These are phyloP conservation scores for Fusarium torreyae DNA, from an alignment of 2,329 filamentous ascomycete genomes.

Conservation along the genomic window DNA sequence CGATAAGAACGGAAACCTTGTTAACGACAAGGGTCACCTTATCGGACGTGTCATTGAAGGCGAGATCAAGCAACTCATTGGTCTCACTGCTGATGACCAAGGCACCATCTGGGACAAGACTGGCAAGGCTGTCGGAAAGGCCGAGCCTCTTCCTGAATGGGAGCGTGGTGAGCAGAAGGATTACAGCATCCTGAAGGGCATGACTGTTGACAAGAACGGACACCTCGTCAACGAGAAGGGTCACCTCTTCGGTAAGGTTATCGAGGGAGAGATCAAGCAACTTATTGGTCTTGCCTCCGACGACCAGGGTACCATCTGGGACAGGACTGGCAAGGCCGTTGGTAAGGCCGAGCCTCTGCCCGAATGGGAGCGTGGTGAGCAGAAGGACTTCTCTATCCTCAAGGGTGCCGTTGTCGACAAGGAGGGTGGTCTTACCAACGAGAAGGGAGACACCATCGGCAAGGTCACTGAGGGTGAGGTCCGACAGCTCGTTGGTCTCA, in stretches of 20 bases:
- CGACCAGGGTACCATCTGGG: slow-evolving; percentile 76
- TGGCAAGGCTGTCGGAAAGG: slow-evolving; percentile 76
- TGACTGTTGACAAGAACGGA: slow-evolving; percentile 72
- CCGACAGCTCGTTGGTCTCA: slow-evolving; percentile 75
- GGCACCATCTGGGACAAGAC: slow-evolving; percentile 74
- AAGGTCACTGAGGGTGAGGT: slow-evolving; percentile 74
- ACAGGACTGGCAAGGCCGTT: slow-evolving; percentile 75
- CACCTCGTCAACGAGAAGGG: slow-evolving; percentile 69
- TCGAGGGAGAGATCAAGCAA: slow-evolving; percentile 75
- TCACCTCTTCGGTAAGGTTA: slow-evolving; percentile 72
- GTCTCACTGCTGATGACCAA: slow-evolving; percentile 76
- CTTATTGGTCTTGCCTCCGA: slow-evolving; percentile 77
- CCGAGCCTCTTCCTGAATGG: slow-evolving; percentile 72
- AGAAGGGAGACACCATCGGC: slow-evolving; percentile 69
- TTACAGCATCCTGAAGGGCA: slow-evolving; percentile 57
- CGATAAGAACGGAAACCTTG: slow-evolving; percentile 72
- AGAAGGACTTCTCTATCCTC: slow-evolving; percentile 42
- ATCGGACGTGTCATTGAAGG: slow-evolving; percentile 76
- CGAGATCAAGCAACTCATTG: slow-evolving; percentile 73
- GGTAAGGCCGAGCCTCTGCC: slow-evolving; percentile 77
- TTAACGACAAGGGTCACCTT: slow-evolving; percentile 66
- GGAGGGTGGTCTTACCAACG: slow-evolving; percentile 67
- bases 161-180: slow-evolving; percentile 61
- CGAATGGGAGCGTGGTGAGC: slow-evolving; percentile 64
- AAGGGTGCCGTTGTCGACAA: slow-evolving; percentile 59